A percentile compares a stretch with the other conserved stretches of the same genome.
Conservation (phyloP, 345 rosid species). For the Gossypium turneri region DNA sequence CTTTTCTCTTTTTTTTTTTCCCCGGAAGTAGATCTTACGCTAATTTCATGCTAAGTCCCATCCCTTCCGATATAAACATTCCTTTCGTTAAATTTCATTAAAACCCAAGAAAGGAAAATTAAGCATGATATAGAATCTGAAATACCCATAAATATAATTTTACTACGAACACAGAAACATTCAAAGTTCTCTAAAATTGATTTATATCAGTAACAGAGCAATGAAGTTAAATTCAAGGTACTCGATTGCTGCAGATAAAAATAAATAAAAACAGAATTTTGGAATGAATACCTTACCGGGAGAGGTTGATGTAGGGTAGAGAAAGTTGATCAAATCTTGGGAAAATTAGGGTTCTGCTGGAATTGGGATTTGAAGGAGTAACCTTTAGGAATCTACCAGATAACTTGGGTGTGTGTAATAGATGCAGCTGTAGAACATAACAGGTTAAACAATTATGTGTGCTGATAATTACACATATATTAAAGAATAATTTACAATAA, state of each 20-base stretch:
- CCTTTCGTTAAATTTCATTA: background rate
- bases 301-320: background rate
- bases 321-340: background rate
- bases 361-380: background rate
- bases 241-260: background rate
- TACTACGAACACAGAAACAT: background rate
- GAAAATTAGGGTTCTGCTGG: slow-evolving; percentile 4
- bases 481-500: background rate
- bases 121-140: background rate
- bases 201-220: background rate
- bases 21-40: background rate
- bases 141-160: background rate
- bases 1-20: background rate
- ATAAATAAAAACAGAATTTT: background rate
- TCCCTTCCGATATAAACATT: background rate
- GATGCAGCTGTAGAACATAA: background rate
- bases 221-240: slow-evolving; percentile 1
- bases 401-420: background rate
- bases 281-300: slow-evolving; percentile 1
- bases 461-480: background rate
- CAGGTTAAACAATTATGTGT: background rate
- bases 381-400: background rate
- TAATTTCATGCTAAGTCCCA: background rate
- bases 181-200: background rate
- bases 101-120: background rate